Conservation (phyloP, 2,329 filamentous ascomycete species). For the Aspergillus tubingensis region DNA sequence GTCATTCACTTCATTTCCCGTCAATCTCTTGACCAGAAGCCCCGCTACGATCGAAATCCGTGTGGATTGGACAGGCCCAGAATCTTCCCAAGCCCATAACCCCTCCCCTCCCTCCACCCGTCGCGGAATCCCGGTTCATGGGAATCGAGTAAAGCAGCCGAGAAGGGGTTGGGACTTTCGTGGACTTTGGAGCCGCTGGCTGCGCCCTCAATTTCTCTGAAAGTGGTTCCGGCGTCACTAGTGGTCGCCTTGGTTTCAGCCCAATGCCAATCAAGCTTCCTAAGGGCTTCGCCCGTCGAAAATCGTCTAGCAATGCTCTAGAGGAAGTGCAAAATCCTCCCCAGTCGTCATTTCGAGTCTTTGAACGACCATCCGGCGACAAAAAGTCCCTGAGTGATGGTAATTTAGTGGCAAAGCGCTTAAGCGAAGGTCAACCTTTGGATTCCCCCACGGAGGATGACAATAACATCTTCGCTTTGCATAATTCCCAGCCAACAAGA, state of each 20-base stretch:
- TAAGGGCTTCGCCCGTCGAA: slow-evolving; percentile 56
- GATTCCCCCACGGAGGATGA: slow-evolving; percentile 38
- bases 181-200: slow-evolving; percentile 13
- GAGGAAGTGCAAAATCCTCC: slow-evolving; percentile 48
- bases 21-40: slow-evolving; percentile 14
- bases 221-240: slow-evolving; percentile 19
- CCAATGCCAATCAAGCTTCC: slow-evolving; percentile 59
- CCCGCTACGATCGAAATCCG: slow-evolving; percentile 20
- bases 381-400: slow-evolving; percentile 48
- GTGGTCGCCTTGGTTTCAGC: slow-evolving; percentile 13
- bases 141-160: slow-evolving; percentile 17
- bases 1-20: slow-evolving; percentile 17
- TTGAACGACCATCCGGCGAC: slow-evolving; percentile 51
- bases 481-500: slow-evolving; percentile 36
- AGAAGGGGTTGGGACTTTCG: slow-evolving; percentile 11
- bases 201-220: slow-evolving; percentile 15
- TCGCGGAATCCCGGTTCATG: slow-evolving; percentile 19
- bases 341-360: slow-evolving; percentile 55
- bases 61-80: slow-evolving; percentile 19
- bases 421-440: slow-evolving; percentile 37
- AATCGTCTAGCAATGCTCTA: slow-evolving; percentile 57
- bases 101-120: slow-evolving; percentile 1
- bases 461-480: slow-evolving; percentile 43
- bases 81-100: slow-evolving; percentile 15
- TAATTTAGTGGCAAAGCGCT: slow-evolving; percentile 36